Conservation (phyloP, 2,329 filamentous ascomycete species). For the Aspergillus brunneoviolaceus region DNA sequence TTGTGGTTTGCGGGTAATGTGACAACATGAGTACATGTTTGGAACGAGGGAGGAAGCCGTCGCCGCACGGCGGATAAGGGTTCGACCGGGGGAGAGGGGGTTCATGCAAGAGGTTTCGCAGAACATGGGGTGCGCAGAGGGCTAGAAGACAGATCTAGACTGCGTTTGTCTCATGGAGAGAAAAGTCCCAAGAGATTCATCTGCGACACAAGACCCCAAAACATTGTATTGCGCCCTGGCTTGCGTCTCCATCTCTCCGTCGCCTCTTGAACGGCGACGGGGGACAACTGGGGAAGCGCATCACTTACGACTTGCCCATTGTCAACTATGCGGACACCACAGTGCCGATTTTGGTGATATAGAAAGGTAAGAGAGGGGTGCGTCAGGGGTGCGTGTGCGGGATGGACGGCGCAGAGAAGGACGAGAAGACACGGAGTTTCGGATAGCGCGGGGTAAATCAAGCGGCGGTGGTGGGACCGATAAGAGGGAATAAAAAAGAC, state of each 20-base stretch:
- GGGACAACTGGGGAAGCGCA: conserved; percentile 10
- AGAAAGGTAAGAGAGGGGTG: neutral
- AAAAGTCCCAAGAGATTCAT: too few relatives aligned
- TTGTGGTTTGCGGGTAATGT: neutral
- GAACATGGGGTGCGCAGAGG: too few relatives aligned
- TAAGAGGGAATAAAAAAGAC: conserved; percentile 14
- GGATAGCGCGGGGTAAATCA: conserved; percentile 24
- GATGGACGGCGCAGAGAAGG: neutral
- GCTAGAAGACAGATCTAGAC: too few relatives aligned
- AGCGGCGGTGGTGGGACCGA: conserved; percentile 13
- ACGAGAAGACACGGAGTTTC: conserved; percentile 11
- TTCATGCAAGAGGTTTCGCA: too few relatives aligned
- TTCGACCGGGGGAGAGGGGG: too few relatives aligned
- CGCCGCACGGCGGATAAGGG: too few relatives aligned
- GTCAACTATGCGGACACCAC: conserved; percentile 19
- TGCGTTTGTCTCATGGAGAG: too few relatives aligned
- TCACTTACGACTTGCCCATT: conserved; percentile 42
- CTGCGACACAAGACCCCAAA: too few relatives aligned
- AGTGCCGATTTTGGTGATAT: neutral
- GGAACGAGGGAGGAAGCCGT: neutral
- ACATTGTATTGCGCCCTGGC: neutral
- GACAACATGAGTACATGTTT: neutral
- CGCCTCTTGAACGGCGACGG: conserved; percentile 5
- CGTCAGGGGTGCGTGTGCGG: neutral
- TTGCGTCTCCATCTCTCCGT: neutral